phyloP scores from a whole-genome alignment of 108 stramenopile genomes.

The Nitzschia putrida region DNA sequence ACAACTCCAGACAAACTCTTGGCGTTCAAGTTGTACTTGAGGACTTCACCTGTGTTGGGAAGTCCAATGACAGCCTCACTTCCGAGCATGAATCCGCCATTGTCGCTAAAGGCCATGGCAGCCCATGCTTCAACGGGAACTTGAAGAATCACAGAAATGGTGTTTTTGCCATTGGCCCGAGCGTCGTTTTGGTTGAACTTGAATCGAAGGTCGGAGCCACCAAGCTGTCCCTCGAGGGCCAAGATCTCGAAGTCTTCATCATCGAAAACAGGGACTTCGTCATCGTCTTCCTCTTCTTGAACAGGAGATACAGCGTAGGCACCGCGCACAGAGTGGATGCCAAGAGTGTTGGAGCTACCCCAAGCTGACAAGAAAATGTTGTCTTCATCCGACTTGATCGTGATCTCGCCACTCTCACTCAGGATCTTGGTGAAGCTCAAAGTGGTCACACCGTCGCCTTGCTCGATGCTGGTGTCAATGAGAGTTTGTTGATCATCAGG shows the following conservation, averaged over 20 bases:
- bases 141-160: conserved; percentile 17
- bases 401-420: conserved; percentile 40
- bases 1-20: conserved; percentile 24
- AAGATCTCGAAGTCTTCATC: background rate
- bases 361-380: conserved; percentile 47
- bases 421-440: conserved; percentile 63
- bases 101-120: conserved; percentile 33
- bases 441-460: conserved; percentile 35
- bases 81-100: conserved; percentile 42
- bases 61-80: conserved; percentile 55
- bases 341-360: conserved; percentile 40
- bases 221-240: conserved; percentile 14
- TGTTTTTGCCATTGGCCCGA: conserved; percentile 9
- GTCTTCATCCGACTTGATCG: conserved; percentile 32
- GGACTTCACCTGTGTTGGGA: conserved; percentile 34
- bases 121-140: conserved; percentile 33
- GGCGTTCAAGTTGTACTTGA: conserved; percentile 50
- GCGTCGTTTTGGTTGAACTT: conserved; percentile 8
- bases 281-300: background rate
- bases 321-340: conserved; percentile 36
- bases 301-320: conserved; percentile 3
- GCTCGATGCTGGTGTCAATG: conserved; percentile 34
- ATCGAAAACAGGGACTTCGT: background rate
- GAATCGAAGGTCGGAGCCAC: conserved; percentile 4
- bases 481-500: conserved; percentile 49